These are phyloP conservation scores for Serendipita vermifera DNA, from an alignment of 768 basidiomycete genomes.

Conservation along the genomic window DNA sequence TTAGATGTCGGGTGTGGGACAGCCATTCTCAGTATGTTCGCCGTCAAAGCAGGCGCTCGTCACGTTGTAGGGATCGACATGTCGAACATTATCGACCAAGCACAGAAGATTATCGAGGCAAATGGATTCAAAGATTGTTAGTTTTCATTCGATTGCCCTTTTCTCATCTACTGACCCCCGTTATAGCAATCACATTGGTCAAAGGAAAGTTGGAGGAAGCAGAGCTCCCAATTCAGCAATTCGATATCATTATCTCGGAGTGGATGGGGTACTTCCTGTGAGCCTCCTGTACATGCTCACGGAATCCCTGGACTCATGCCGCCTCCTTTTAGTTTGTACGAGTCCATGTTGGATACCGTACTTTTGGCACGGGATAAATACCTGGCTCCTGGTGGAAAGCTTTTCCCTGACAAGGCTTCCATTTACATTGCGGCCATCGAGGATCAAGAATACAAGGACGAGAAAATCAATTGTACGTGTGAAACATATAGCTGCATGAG, in stretches of 20 bases:
- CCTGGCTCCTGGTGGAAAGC: conserved; percentile 76
- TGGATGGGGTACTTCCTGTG: conserved; percentile 99
- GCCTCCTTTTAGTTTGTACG: conserved; percentile 46
- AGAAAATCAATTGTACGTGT: conserved; percentile 93
- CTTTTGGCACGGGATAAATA: conserved; percentile 94
- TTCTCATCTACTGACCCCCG: conserved; percentile 9
- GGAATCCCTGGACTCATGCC: background rate
- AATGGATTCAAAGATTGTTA: conserved; percentile 93
- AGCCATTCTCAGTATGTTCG: conserved; percentile 96
- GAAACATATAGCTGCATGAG: too few relatives aligned
- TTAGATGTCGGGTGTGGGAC: conserved; percentile 98
- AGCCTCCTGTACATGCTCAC: background rate
- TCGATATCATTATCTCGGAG: conserved; percentile 98
- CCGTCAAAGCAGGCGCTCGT: conserved; percentile 87
- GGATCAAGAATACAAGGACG: conserved; percentile 98
- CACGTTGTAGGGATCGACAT: conserved; percentile 99
- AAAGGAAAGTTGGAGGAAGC: conserved; percentile 97
- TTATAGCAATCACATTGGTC: conserved; percentile 77
- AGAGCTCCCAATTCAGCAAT: conserved; percentile 75
- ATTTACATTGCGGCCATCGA: conserved; percentile 95
- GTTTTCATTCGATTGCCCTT: conserved; percentile 23
- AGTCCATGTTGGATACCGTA: conserved; percentile 98
- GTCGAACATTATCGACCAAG: conserved; percentile 99
- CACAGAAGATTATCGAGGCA: conserved; percentile 88
- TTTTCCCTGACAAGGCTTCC: conserved; percentile 92